Evolutionary conservation across 768 basidiomycete genomes (phyloP), one percentile per base, ranked within the genome.

Genomic region (Hydnomerulius pinastri): DNA sequence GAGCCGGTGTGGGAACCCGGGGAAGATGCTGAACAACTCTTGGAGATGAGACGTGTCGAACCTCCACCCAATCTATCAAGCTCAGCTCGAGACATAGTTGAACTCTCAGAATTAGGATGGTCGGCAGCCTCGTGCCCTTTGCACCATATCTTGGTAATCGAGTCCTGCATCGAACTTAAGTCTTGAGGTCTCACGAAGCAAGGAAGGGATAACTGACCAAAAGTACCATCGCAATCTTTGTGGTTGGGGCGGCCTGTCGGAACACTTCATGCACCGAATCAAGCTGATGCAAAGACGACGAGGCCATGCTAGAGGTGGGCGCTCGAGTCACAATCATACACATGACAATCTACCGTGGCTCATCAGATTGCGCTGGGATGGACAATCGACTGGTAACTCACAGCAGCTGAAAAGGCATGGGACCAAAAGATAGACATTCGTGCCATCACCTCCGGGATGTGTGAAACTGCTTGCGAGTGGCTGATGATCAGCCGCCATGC

Each of bases 401-500:
- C 87, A 6, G 79, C 78, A 4, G 83, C 83, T 4, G 85, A 83
- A 21, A 88, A 67, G 3, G 76, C 77, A 29, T 83, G 79, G 11
- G 86, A 87, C 85, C 87, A 89, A n/a, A 79, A 65, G 9, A 82
- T 54, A 13, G 72, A 74, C 25, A 81, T 57, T 9, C 86, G 71
- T 7, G 72, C 62, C 4, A 81, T 58, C 5, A 80, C 53, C 2
- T 73, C 64, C 1, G 80, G 76, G 4, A 71, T 65, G 17, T 58
- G 51, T 13, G 63, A 61, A 67, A 77, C 79, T 1, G 74, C 66
- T n/a, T 73, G 63, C 15, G 69, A 68, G 44, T 85, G 68, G 0
- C 73, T 73, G 39, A 78, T 73, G 33, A 83, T 79, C 25, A 87
- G 58, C 13, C 86, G 72, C 81, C 85, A 88, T 4, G 86, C 82